Conservation (phyloP, 768 basidiomycete genomes). For the Pleurotus tuoliensis region DNA sequence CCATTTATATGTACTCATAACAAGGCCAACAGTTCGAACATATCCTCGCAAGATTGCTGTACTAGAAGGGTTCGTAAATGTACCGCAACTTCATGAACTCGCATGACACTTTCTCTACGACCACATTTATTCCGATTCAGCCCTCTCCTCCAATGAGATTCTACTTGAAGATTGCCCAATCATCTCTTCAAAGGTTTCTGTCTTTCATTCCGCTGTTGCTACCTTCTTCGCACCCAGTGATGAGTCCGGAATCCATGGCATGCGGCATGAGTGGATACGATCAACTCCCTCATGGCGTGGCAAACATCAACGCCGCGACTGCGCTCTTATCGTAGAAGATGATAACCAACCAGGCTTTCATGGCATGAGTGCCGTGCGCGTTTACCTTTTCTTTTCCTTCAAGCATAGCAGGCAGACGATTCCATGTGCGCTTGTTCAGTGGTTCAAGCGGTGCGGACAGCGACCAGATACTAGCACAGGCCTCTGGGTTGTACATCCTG, state of each 20-base stretch:
- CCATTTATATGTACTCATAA: no score
- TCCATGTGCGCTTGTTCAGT: constrained; percentile 25
- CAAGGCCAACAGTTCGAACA: not conserved
- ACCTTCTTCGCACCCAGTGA: constrained; percentile 26
- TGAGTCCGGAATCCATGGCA: constrained; percentile 19
- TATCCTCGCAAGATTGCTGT: constrained; percentile 7
- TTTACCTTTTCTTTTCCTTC: constrained; percentile 21
- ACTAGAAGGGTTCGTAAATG: constrained; percentile 12
- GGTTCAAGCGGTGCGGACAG: constrained; percentile 16
- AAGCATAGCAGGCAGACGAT: constrained; percentile 10
- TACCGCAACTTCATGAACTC: constrained; percentile 17
- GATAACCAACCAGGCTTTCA: constrained; percentile 9
- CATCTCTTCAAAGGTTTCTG: not conserved
- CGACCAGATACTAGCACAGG: constrained; percentile 19
- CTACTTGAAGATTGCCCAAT: not conserved
- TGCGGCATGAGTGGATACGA: constrained; percentile 23
- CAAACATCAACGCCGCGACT: constrained; percentile 16
- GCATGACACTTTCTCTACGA: constrained; percentile 22
- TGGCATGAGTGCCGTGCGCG: constrained; percentile 19
- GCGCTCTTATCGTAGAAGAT: constrained; percentile 18
- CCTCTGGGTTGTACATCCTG: constrained; percentile 21
- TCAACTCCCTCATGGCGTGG: constrained; percentile 18
- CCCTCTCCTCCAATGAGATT: not conserved
- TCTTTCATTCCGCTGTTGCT: constrained; percentile 13
- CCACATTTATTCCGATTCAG: constrained; percentile 15